Evolutionary conservation across 139 green algal genomes (phyloP), one percentile per base, ranked within the genome.

Genomic region (Micractinium sp.): DNA sequence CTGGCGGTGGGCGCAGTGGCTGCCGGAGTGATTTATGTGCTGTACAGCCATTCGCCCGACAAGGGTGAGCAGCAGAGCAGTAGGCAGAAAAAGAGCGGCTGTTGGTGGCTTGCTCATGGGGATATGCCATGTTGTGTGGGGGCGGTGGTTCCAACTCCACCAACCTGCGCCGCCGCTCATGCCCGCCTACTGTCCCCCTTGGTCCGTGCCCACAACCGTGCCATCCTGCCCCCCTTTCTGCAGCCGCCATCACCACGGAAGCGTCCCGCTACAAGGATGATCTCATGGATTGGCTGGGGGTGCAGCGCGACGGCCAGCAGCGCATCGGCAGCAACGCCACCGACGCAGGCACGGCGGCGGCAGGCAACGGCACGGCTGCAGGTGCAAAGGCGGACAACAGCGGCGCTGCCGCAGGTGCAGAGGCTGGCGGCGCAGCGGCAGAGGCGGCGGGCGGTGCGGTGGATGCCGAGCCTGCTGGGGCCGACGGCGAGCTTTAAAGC

Each of bases 21-120:
- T 0, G 87, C 36, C 0, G 81, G 33, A 16, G 23, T 94, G 33
- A 25, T 92, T 16, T 95, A 78, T 16, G 85, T 93, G 47, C 89
- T 96, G 53, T 91, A 91, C 33, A 77, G 25, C 25, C 80, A 94
- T 69, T 81, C 87, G 3, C 93, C 94, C 18, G 91, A 93, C 85
- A 81, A 66, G n/a, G 86, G 86, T 78, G 36, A 41, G 86, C 47
- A 56, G 47, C 9, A 9, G 47, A 56, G 47, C 47, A 56, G 47
- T 56, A 9, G 47, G 47, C 47, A 56, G 47, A 56, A 5, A 56
- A 5, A 56, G 47, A 56, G 47, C 47, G 47, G 47, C 47, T 9
- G 5, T 9, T 56, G 47, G 47, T 56, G 47, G 47, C 9, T 5
- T 56, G 47, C 47, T 56, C 9, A 9, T 31, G 63, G 63, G 20